Base-by-base conservation (phyloP, 768 basidiomycete genomes). In the Rhodotorula diobovata region DNA sequence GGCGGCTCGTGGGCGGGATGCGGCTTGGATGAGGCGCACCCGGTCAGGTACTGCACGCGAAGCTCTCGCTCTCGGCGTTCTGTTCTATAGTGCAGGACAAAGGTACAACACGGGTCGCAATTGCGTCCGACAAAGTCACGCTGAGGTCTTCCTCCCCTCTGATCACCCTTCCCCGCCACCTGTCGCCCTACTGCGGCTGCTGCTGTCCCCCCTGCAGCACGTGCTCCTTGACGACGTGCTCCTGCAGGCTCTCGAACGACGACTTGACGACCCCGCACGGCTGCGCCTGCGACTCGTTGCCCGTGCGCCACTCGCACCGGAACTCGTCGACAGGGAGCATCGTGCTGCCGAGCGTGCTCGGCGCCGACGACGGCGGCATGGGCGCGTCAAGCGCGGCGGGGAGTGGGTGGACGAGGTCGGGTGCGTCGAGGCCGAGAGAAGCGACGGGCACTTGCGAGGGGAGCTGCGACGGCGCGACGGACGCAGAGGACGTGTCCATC, bases 251-350 rank as follows among this genome's bases (percentile, higher is more conserved):
- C 16, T 45, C 46, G 35, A 46, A 55, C 41, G 66, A 48, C 46
- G 30, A 25, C 20, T 39, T 32, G 25, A 62, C 48, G 20, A 9
- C 46, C 6, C 66, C 66, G 37, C 70, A 72, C 37, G 61, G 20
- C 37, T n/a, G 54, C 5, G 65, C 54, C 50, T 54, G 60, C 25
- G 58, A 57, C 11, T 23, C 35, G 37, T 34, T 58, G 35, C 56
- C 66, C 2, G 34, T 46, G 2, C 70, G 41, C 66, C 66, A 72
- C 32, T 67, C 70, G 62, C 70, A 72, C 12, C 66, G 39, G 62
- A 43, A 72, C 16, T 39, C 48, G 9, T 4, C 20, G 14, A 32
- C 25, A 21, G 37, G 20, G 62, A 28, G n/a, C 5, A n/a, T 34
- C 39, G 30, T 21, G 50, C 39, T 30, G n/a, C 35, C 25, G 48